Percentiles rank a stretch among this genome's conserved stretches.
These are phyloP conservation scores for Mortierella sp. DNA, from an alignment of 371 early-diverging fungal species.

Conservation along the genomic window DNA sequence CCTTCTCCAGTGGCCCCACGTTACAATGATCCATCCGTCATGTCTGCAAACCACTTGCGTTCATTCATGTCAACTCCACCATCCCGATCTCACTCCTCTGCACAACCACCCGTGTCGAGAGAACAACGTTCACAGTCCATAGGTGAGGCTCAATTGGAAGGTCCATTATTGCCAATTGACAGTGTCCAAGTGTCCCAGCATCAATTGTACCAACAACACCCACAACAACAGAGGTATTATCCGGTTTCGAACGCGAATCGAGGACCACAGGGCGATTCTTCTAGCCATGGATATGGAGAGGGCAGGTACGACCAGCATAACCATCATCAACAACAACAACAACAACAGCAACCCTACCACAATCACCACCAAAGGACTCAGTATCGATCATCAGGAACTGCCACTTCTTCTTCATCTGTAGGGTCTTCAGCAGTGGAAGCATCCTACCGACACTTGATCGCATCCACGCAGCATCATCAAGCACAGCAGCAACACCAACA, in stretches of 20 bases:
- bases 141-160: constrained; percentile 18
- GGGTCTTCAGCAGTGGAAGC: not conserved
- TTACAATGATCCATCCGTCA: not conserved
- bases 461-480: not conserved
- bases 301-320: no score
- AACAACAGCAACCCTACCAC: not conserved
- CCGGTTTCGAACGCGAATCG: not conserved
- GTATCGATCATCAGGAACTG: not conserved
- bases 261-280: not conserved
- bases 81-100: not conserved
- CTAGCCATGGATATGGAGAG: not conserved
- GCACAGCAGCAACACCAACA: constrained; percentile 18
- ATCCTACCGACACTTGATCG: not conserved
- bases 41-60: no score
- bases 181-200: constrained; percentile 1
- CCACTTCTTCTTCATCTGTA: not conserved
- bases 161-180: constrained; percentile 17
- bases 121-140: not conserved
- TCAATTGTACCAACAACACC: not conserved
- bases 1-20: not conserved
- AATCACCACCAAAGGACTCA: no score
- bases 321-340: not conserved
- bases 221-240: no score
- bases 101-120: not conserved
- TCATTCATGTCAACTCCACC: not conserved